These are phyloP conservation scores for Polytolypa hystricis DNA, from an alignment of 2,329 filamentous ascomycete species.

Conservation along the genomic window DNA sequence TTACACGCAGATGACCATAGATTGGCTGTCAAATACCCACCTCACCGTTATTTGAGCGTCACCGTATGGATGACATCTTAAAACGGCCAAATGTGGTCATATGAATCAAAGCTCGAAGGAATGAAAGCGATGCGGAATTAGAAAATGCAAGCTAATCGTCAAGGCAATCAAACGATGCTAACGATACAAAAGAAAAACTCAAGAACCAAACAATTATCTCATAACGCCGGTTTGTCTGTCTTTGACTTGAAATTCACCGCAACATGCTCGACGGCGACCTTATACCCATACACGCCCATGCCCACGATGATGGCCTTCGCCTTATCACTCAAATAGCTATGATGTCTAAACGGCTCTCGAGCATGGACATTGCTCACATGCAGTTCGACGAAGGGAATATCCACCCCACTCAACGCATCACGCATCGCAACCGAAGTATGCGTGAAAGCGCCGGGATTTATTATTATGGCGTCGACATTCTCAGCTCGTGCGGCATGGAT, in stretches of 20 bases:
- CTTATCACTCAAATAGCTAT: conserved; percentile 66
- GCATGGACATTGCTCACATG: conserved; percentile 66
- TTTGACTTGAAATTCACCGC: conserved; percentile 26
- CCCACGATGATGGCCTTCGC: conserved; percentile 63
- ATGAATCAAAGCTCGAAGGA: too few relatives aligned
- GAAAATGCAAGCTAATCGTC: too few relatives aligned
- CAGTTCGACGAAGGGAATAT: conserved; percentile 66
- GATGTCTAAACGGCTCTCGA: conserved; percentile 55
- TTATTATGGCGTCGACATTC: conserved; percentile 50
- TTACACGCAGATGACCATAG: too few relatives aligned
- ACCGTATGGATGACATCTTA: too few relatives aligned
- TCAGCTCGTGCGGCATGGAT: conserved; percentile 54
- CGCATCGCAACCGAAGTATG: conserved; percentile 66
- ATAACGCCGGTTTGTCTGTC: conserved; percentile 17
- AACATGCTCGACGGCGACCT: conserved; percentile 47
- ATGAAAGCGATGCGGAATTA: too few relatives aligned
- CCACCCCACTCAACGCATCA: conserved; percentile 60
- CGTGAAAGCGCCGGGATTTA: conserved; percentile 65
- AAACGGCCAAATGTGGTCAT: too few relatives aligned
- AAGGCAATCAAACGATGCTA: too few relatives aligned
- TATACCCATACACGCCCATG: conserved; percentile 52
- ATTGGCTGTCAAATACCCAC: too few relatives aligned
- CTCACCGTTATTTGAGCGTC: too few relatives aligned
- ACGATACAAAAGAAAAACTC: too few relatives aligned
- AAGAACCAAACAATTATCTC: too few relatives aligned